Evolutionary conservation across 2,329 filamentous ascomycete species (phyloP).

Genomic region (Neopestalotiopsis sp.): DNA sequence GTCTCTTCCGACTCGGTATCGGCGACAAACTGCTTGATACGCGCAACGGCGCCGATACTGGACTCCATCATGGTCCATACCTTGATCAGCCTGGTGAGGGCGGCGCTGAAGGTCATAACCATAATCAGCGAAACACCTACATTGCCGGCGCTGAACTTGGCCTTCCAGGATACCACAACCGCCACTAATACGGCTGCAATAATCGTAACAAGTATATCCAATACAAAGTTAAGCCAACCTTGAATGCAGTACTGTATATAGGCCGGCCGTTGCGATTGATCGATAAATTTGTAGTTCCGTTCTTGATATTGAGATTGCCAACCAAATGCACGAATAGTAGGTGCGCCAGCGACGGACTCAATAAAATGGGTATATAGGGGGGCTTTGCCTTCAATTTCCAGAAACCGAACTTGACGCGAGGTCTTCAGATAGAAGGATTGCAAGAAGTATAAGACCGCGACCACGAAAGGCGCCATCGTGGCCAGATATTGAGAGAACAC

Average conservation of each 20-base stretch:
- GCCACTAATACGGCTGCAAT: too few relatives aligned
- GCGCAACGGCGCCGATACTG: slow-evolving; percentile 28
- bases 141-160: background rate
- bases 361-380: background rate
- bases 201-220: too few relatives aligned
- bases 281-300: too few relatives aligned
- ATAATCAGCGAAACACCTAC: slow-evolving; percentile 29
- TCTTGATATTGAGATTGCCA: background rate
- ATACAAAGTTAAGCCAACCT: too few relatives aligned
- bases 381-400: background rate
- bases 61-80: slow-evolving; percentile 33
- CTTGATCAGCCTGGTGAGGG: slow-evolving; percentile 27
- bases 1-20: background rate
- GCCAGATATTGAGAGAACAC: too few relatives aligned
- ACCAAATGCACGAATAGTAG: background rate
- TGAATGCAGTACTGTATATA: too few relatives aligned
- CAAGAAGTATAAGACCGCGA: too few relatives aligned
- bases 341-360: background rate
- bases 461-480: too few relatives aligned
- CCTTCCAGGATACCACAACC: too few relatives aligned
- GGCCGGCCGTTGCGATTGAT: too few relatives aligned
- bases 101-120: slow-evolving; percentile 25
- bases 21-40: background rate
- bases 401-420: background rate
- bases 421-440: background rate